A percentile compares a stretch with the other conserved stretches of the same genome.
phyloP scores from a whole-genome alignment of 2,329 filamentous ascomycete species.

The Metarhizium sp. region DNA sequence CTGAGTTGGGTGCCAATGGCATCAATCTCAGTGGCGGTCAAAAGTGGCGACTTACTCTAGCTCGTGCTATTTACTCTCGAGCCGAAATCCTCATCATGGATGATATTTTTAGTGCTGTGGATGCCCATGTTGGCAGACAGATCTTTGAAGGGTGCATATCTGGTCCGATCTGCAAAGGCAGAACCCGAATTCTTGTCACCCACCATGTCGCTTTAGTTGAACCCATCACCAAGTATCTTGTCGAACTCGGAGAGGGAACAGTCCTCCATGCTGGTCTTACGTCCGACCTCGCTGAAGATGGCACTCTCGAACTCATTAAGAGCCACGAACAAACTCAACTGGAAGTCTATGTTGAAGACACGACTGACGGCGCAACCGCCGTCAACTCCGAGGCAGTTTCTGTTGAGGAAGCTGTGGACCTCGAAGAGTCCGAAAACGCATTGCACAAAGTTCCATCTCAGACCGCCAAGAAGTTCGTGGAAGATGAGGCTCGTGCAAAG shows the following conservation, averaged over 20 bases:
- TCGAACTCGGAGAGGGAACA: slow-evolving; percentile 61
- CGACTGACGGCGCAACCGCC: slow-evolving; percentile 30
- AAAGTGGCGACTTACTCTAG: slow-evolving; percentile 73
- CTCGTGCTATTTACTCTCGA: slow-evolving; percentile 69
- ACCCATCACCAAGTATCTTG: slow-evolving; percentile 61
- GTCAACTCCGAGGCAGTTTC: slow-evolving; percentile 46
- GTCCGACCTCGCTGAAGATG: slow-evolving; percentile 52
- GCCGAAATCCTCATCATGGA: slow-evolving; percentile 70
- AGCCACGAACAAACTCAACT: slow-evolving; percentile 40
- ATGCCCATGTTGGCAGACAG: slow-evolving; percentile 71
- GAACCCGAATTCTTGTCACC: slow-evolving; percentile 72
- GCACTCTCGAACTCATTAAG: slow-evolving; percentile 47
- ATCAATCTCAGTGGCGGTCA: slow-evolving; percentile 80
- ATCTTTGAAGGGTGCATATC: slow-evolving; percentile 69
- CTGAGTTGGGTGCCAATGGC: slow-evolving; percentile 76
- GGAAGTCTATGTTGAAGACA: slow-evolving; percentile 40
- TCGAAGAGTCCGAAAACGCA: slow-evolving; percentile 23
- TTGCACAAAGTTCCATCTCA: slow-evolving; percentile 43
- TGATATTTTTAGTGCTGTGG: slow-evolving; percentile 76
- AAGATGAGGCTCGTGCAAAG: slow-evolving; percentile 64
- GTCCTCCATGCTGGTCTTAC: slow-evolving; percentile 55
- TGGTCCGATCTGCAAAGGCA: slow-evolving; percentile 56
- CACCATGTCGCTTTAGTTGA: slow-evolving; percentile 68
- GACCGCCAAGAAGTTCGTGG: slow-evolving; percentile 59
- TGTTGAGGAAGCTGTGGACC: slow-evolving; percentile 28